Evolutionary conservation across 495 filamentous ascomycete species (phyloP).

Genomic region (Amphirosellinia nigrospora): DNA sequence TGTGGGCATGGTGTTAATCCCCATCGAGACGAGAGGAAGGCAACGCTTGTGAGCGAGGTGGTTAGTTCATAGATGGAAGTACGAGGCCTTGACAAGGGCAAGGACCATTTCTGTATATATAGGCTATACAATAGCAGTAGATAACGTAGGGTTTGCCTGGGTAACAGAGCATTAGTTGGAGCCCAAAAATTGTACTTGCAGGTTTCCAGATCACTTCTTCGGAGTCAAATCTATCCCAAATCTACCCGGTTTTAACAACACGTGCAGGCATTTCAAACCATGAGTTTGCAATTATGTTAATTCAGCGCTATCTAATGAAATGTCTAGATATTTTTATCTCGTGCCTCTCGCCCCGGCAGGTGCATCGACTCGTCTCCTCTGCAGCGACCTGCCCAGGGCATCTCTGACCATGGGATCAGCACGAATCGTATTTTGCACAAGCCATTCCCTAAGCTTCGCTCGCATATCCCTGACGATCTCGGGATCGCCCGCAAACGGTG

Average conservation of each 20-base stretch:
- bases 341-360: slow-evolving; percentile 62
- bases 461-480: slow-evolving; percentile 63
- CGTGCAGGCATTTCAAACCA: not conserved
- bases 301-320: not conserved
- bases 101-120: not conserved
- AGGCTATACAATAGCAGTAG: not conserved
- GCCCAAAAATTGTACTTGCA: slow-evolving; percentile 1
- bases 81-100: not conserved
- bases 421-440: slow-evolving; percentile 76
- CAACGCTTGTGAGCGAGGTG: slow-evolving; percentile 60
- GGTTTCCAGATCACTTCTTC: not conserved
- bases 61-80: not conserved
- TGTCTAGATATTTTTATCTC: slow-evolving; percentile 6
- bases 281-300: not conserved
- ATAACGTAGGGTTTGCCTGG: not conserved
- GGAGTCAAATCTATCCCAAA: not conserved
- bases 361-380: slow-evolving; percentile 62
- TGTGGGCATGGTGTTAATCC: slow-evolving; percentile 65
- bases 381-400: slow-evolving; percentile 67
- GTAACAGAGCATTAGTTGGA: slow-evolving; percentile 13
- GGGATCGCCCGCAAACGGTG: slow-evolving; percentile 79
- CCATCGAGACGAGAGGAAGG: slow-evolving; percentile 77
- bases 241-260: not conserved
- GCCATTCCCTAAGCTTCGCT: slow-evolving; percentile 74
- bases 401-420: slow-evolving; percentile 77